These are phyloP conservation scores for Aspergillus calidoustus DNA, from an alignment of 2,329 filamentous ascomycete species.

Conservation along the genomic window DNA sequence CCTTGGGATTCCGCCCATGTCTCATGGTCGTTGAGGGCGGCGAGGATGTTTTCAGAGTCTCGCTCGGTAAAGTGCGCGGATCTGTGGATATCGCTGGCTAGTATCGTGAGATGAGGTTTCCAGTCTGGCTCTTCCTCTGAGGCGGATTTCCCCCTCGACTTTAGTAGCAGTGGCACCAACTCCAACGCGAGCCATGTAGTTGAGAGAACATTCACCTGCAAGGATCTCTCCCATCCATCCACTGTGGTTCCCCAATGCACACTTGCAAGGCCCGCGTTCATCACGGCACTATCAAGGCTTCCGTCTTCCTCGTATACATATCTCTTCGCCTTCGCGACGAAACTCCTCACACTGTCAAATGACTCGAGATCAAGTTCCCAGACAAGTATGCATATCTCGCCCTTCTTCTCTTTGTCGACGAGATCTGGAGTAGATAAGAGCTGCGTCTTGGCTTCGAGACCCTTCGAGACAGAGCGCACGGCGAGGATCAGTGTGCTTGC, in stretches of 20 bases:
- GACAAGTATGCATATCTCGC: conserved; percentile 43
- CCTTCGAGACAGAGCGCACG: conserved; percentile 48
- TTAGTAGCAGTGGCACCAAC: conserved; percentile 24
- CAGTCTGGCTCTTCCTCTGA: not conserved
- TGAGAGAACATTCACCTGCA: conserved; percentile 34
- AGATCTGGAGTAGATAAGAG: not conserved
- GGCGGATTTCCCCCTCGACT: conserved; percentile 10
- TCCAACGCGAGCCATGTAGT: conserved; percentile 28
- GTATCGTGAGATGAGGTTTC: conserved; percentile 27
- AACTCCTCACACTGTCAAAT: conserved; percentile 46
- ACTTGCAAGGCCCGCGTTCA: conserved; percentile 44
- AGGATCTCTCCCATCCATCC: conserved; percentile 28
- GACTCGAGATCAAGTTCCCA: conserved; percentile 52
- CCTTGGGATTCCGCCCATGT: conserved; percentile 2
- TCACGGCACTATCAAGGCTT: conserved; percentile 41
- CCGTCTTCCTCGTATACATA: conserved; percentile 30
- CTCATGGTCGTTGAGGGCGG: conserved; percentile 3
- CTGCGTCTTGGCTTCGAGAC: conserved; percentile 48
- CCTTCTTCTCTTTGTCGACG: not conserved
- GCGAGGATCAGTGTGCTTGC: conserved; percentile 51
- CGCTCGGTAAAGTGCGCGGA: conserved; percentile 25
- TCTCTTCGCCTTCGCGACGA: conserved; percentile 38
- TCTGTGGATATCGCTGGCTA: conserved; percentile 29
- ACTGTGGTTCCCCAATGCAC: conserved; percentile 17
- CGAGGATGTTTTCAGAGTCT: conserved; percentile 13